Evolutionary conservation across 2,329 filamentous ascomycete genomes (phyloP).

Genomic region (Fusarium sororula): DNA sequence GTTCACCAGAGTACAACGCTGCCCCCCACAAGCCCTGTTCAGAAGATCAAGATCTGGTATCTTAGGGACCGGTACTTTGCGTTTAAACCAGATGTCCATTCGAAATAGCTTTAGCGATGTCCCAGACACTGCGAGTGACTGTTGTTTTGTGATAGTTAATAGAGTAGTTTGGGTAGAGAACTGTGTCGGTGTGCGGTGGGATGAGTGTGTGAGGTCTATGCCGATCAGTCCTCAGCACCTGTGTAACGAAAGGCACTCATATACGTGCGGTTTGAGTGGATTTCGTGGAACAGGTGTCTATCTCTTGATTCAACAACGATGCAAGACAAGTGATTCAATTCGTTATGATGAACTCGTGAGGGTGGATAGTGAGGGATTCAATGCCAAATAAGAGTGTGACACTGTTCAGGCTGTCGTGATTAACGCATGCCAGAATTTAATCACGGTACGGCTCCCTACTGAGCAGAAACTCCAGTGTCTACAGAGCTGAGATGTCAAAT

Average conservation of each 20-base stretch:
- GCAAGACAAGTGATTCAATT: background rate
- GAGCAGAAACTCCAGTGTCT: too few species aligned
- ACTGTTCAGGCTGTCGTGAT: background rate
- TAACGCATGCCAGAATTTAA: too few species aligned
- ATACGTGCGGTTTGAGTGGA: background rate
- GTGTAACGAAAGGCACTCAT: background rate
- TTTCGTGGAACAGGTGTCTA: background rate
- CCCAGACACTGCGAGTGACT: background rate
- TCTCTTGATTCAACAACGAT: fast-evolving
- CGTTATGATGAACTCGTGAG: too few species aligned
- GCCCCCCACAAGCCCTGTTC: background rate
- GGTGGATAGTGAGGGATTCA: background rate
- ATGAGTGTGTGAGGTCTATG: background rate
- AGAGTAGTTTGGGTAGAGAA: background rate
- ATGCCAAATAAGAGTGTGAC: too few species aligned
- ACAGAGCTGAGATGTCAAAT: too few species aligned
- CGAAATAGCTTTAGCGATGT: background rate
- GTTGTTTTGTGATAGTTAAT: background rate
- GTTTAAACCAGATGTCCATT: background rate
- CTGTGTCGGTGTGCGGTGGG: fast-evolving
- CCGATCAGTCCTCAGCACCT: background rate
- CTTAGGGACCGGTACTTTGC: background rate
- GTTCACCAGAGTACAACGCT: background rate
- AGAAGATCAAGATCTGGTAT: background rate
- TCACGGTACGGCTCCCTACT: too few species aligned